A percentile compares a stretch with the other conserved stretches of the same genome.
phyloP scores from a whole-genome alignment of 106 monocot species.

The Dioscorea zingiberensis region DNA sequence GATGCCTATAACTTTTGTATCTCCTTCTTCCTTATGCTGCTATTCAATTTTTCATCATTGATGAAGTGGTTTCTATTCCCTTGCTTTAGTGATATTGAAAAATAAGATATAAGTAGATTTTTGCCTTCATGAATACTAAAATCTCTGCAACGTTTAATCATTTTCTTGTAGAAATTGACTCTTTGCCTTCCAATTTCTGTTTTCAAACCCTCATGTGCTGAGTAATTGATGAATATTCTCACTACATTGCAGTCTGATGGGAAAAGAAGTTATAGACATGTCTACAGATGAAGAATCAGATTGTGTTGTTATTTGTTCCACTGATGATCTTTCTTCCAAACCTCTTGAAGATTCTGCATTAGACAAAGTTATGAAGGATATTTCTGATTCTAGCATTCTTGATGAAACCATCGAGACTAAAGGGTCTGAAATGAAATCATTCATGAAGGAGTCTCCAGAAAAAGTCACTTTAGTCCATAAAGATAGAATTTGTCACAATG shows the following conservation, averaged over 20 bases:
- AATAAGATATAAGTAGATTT: not conserved
- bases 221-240: not conserved
- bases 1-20: too few species aligned
- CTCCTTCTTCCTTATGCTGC: too few species aligned
- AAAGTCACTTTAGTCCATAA: not conserved
- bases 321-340: constrained; percentile 5
- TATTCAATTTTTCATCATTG: too few species aligned
- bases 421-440: not conserved
- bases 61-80: too few species aligned
- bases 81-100: too few species aligned
- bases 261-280: constrained; percentile 20
- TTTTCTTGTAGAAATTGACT: too few species aligned
- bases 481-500: constrained; percentile 15
- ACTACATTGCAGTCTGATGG: constrained; percentile 18
- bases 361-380: constrained; percentile 3
- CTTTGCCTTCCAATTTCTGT: not conserved
- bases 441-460: not conserved
- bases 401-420: not conserved
- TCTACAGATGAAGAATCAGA: constrained; percentile 21
- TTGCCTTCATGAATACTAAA: not conserved
- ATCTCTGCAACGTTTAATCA: not conserved
- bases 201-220: not conserved
- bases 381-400: constrained; percentile 2
- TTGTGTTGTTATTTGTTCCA: constrained; percentile 12
- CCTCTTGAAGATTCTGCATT: not conserved